Evolutionary conservation across 2,329 filamentous ascomycete genomes (phyloP).

Genomic region (Curvularia hawaiiensis): DNA sequence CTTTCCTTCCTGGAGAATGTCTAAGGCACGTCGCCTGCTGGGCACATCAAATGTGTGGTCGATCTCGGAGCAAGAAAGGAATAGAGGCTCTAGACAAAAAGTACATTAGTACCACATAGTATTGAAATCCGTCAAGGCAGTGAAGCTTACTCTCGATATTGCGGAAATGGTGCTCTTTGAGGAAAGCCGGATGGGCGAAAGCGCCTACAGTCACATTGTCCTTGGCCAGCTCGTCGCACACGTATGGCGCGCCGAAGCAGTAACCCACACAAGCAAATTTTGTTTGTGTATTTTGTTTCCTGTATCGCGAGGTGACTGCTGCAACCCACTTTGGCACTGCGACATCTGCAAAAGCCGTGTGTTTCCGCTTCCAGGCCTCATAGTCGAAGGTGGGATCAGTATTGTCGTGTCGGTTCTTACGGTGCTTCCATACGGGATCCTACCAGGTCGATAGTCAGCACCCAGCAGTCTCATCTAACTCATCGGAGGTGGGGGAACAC

Average conservation of each 20-base stretch:
- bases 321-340: constrained; percentile 54
- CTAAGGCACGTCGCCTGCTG: constrained; percentile 49
- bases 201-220: constrained; percentile 51
- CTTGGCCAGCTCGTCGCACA: constrained; percentile 49
- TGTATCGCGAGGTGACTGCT: constrained; percentile 47
- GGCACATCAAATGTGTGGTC: constrained; percentile 53
- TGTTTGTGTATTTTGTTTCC: constrained; percentile 33
- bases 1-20: constrained; percentile 49
- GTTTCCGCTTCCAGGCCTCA: constrained; percentile 56
- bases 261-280: constrained; percentile 51
- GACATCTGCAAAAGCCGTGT: constrained; percentile 50
- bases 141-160: constrained; percentile 40
- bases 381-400: constrained; percentile 50
- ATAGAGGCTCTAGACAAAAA: constrained; percentile 44
- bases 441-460: constrained; percentile 15
- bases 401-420: constrained; percentile 28
- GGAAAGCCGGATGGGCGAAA: constrained; percentile 58
- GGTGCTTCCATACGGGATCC: constrained; percentile 54
- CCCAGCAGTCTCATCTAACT: background rate
- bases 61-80: constrained; percentile 54
- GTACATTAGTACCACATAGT: background rate
- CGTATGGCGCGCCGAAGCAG: constrained; percentile 52
- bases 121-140: background rate
- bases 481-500: background rate
- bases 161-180: constrained; percentile 55